Conservation (phyloP, 495 filamentous ascomycete genomes). For the Cercophora newfieldiana region DNA sequence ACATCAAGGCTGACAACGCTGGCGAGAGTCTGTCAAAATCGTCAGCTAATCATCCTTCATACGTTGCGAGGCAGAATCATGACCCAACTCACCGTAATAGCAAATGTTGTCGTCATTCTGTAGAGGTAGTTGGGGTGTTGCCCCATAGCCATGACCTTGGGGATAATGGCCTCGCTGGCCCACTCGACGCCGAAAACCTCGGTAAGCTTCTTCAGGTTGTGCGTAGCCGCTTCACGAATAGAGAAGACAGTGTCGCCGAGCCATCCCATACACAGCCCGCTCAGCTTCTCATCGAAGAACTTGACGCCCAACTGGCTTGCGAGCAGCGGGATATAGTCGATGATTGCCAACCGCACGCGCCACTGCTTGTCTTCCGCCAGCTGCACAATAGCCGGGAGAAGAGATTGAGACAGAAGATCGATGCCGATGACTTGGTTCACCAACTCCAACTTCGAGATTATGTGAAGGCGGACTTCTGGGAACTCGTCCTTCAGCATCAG, state of each 20-base stretch:
- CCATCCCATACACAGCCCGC: slow-evolving; percentile 96
- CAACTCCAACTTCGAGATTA: slow-evolving; percentile 96
- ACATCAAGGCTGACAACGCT: slow-evolving; percentile 88
- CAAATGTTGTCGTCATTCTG: slow-evolving; percentile 98
- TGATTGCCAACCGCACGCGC: slow-evolving; percentile 96
- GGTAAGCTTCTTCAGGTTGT: slow-evolving; percentile 95
- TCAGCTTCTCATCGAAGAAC: slow-evolving; percentile 98
- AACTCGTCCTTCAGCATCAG: slow-evolving; percentile 99
- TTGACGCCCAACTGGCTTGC: slow-evolving; percentile 94
- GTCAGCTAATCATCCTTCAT: slow-evolving; percentile 31
- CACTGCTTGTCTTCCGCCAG: slow-evolving; percentile 99
- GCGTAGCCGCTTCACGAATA: slow-evolving; percentile 93
- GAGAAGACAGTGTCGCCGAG: slow-evolving; percentile 99
- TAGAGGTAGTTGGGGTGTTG: slow-evolving; percentile 98
- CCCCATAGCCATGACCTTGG: slow-evolving; percentile 97
- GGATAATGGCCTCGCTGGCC: slow-evolving; percentile 96
- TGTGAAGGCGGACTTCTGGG: slow-evolving; percentile 94
- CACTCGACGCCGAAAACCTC: slow-evolving; percentile 98
- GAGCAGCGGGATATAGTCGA: slow-evolving; percentile 96
- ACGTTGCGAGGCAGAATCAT: neutral
- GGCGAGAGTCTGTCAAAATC: slow-evolving; percentile 72
- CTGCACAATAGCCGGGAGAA: slow-evolving; percentile 96
- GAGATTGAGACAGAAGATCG: slow-evolving; percentile 91
- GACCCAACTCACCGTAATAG: slow-evolving; percentile 76
- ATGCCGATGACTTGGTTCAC: slow-evolving; percentile 99